A percentile compares a stretch with the other conserved stretches of the same genome.
Evolutionary conservation across 495 filamentous ascomycete species (phyloP).

Genomic region (Tricharina praecox): DNA sequence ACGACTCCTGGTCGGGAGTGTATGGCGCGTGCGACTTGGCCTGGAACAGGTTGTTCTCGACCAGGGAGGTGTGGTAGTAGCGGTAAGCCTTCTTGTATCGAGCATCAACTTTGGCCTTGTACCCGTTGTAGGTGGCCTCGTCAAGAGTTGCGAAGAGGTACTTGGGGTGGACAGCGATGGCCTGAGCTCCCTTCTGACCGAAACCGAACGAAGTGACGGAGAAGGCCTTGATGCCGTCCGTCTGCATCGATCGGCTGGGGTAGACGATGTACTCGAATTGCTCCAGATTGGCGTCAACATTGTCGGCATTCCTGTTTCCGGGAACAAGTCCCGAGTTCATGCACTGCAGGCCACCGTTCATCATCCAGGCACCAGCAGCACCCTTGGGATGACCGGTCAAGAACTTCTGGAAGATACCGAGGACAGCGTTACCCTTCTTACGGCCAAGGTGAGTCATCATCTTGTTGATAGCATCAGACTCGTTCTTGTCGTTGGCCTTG

Average conservation of each 20-base stretch:
- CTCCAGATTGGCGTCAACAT: constrained; percentile 89
- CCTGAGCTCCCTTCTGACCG: constrained; percentile 96
- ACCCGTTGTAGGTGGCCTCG: constrained; percentile 59
- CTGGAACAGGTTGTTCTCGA: constrained; percentile 93
- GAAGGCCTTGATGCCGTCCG: constrained; percentile 94
- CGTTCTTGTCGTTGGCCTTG: constrained; percentile 98
- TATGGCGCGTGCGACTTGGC: constrained; percentile 86
- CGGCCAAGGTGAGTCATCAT: constrained; percentile 90
- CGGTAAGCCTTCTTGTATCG: constrained; percentile 97
- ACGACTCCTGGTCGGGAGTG: constrained; percentile 63
- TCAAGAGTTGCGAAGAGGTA: constrained; percentile 95
- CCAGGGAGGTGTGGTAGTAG: constrained; percentile 91
- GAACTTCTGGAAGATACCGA: constrained; percentile 99
- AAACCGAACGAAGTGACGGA: constrained; percentile 98
- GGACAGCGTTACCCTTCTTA: constrained; percentile 82
- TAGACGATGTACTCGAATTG: constrained; percentile 97
- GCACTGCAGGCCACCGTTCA: constrained; percentile 93
- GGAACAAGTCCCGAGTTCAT: constrained; percentile 85
- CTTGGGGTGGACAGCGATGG: constrained; percentile 86
- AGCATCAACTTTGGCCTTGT: constrained; percentile 72
- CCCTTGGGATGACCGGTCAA: constrained; percentile 98
- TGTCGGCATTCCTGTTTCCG: constrained; percentile 95
- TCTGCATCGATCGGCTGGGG: constrained; percentile 86
- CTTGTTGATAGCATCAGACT: constrained; percentile 93
- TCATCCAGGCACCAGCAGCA: constrained; percentile 98